These are phyloP conservation scores for Plasmodium relictum DNA, from an alignment of 169 alveolate genomes.

Conservation along the genomic window DNA sequence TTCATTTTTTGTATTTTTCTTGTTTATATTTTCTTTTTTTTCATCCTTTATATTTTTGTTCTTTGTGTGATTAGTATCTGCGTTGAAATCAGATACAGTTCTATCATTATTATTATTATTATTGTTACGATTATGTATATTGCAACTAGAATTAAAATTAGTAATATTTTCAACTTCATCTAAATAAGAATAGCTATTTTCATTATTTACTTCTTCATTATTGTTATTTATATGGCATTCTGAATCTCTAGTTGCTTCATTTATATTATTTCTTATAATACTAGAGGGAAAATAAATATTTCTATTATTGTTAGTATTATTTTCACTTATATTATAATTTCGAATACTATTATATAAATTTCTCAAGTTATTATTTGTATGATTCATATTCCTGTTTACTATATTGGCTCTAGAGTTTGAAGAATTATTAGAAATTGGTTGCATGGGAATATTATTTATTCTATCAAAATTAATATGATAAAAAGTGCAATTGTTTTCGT, in stretches of 20 bases:
- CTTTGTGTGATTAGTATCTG: background rate
- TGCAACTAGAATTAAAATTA: background rate
- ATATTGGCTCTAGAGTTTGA: slow-evolving; percentile 25
- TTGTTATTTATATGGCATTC: background rate
- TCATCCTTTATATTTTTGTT: slow-evolving; percentile 11
- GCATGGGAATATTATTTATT: slow-evolving; percentile 16
- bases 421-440: slow-evolving; percentile 7
- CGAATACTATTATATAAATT: slow-evolving; percentile 63
- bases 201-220: background rate
- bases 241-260: background rate
- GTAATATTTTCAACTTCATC: background rate
- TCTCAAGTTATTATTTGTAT: slow-evolving; percentile 36
- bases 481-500: background rate
- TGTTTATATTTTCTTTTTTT: slow-evolving; percentile 18
- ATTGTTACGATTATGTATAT: background rate
- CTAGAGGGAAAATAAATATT: slow-evolving; percentile 1
- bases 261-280: background rate
- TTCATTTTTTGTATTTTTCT: slow-evolving; percentile 4
- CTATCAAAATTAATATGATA: slow-evolving; percentile 54
- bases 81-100: background rate
- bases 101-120: background rate
- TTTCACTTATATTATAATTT: slow-evolving; percentile 61
- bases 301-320: slow-evolving; percentile 17
- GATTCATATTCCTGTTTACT: slow-evolving; percentile 4
- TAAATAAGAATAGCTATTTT: background rate